Evolutionary conservation across 75 land plant species (phyloP), one percentile per base, ranked within the genome.

Genomic region (Pseudotsuga menziesii): DNA sequence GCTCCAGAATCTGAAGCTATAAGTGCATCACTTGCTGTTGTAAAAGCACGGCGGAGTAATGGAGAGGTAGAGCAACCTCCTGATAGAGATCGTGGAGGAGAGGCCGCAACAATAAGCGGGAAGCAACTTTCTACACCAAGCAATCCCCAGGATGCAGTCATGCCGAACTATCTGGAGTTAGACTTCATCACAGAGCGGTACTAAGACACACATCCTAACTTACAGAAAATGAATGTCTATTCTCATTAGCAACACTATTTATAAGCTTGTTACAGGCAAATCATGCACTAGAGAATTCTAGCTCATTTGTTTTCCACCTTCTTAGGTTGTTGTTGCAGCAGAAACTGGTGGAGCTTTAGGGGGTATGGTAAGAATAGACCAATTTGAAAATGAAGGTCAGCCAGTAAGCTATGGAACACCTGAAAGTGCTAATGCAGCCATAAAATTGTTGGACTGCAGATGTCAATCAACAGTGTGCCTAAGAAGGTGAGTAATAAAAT

Each of bases 1-100:
- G 94, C 98, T 81, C 98, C 98, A 52, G 99, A 97, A 80, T 94
- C 96, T 57, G 99, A 97, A 78, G 99, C 99, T 32, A 97, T 97
- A 20, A 92, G 87, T 88, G 92, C 93, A 16, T 81, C 99, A 74
- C 69, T 95, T 41, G 98, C 92, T 78, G 94, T 91, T 69, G 96
- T 90, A n/a, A 92, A 90, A 73, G 93, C 93, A 4, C 92, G 98
- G 6, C 96, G 91, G 77, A 82, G 85, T 48, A 95, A 91, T 85
- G 93, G 93, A 36, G 93, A 91, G 56, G 81, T 81, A 59, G 95
- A 94, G 16, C 72, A 79, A 75, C 76, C 79, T 22, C 89, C 95
- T 69, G 95, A 91, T 5, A 80, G 98, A 44, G 98, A 95, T 85
- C 86, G 92, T 32, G 98, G 93, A 19, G 85, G 96, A 66, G 99